Base-by-base conservation (phyloP, 768 basidiomycete species). In the Mrakia gelida region DNA sequence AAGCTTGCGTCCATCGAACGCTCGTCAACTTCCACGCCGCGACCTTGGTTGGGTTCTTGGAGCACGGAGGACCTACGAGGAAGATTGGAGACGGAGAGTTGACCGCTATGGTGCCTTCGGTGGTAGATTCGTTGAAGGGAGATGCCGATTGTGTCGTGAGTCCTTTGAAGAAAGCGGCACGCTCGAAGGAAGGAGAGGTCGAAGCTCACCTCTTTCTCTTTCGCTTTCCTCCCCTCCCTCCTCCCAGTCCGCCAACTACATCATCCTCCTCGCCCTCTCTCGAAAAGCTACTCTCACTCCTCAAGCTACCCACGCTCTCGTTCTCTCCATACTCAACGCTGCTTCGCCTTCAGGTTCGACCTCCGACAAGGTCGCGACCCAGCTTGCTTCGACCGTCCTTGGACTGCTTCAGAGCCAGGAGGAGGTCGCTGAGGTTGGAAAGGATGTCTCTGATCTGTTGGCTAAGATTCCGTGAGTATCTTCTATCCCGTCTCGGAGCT, bases 11-110 rank as follows among this genome's bases (percentile, higher is more conserved):
- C 71, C 90, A 96, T 82, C 90, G 90, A 54, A 88, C 91, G 0
- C 85, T 98, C 23, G 84, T 94, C 63, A 90, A 90, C 0, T 98
- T 98, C 85, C 92, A 93, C 83, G 88, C 92, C 10, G 90, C 92
- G 10, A 88, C 88, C 0, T 85, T 94, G 63, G 89, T 95, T 49
- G 94, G 93, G 59, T 95, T 92, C 81, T 86, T 99, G 56, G 88
- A 89, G 54, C 77, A 78, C 38, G 77, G 77, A 30, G 56, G 62
- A 85, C 87, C 63, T 86, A 43, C 83, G 49, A 87, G 90, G 75
- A 80, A 82, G 6, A 81, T 92, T 45, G 89, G 91, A 80, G 91
- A 92, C 82, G 90, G 52, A 9, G 63, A 52, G 75, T 56, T 79
- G 23, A 54, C 80, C 0, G 79, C 80, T 9, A 78, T 84, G n/a